A percentile compares a stretch with the other conserved stretches of the same genome.
Conservation (phyloP, 1,284 basidiomycete species). For the Sparassis latifolia region DNA sequence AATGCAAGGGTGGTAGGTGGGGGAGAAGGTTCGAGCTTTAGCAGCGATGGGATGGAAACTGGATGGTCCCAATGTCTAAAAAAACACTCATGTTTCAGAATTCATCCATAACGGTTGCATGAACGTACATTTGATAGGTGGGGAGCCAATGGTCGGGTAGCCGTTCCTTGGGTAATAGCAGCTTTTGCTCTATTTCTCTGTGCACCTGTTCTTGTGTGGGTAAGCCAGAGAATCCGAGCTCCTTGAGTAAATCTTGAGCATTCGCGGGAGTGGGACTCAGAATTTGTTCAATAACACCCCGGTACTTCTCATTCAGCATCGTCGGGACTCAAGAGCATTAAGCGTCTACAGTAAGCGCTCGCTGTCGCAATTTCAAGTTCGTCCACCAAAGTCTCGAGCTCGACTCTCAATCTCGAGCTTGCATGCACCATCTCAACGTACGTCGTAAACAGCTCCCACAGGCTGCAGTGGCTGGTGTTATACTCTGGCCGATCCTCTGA, state of each 20-base stretch:
- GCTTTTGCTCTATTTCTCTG: conserved; percentile 58
- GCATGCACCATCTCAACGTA: too few relatives aligned
- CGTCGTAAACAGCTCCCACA: too few relatives aligned
- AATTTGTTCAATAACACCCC: conserved; percentile 38
- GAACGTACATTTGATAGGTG: conserved; percentile 66
- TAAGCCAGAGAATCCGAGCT: conserved; percentile 47
- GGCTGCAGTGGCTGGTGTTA: too few relatives aligned
- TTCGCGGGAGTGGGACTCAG: conserved; percentile 36
- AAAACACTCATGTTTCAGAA: not conserved
- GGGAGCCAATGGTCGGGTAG: conserved; percentile 69
- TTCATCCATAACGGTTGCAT: not conserved
- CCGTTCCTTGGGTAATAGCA: conserved; percentile 57
- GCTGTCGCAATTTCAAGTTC: too few relatives aligned
- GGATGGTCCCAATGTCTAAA: conserved; percentile 66
- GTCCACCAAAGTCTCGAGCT: too few relatives aligned
- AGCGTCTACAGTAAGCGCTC: too few relatives aligned
- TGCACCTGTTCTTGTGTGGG: conserved; percentile 57
- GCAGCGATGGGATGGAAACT: conserved; percentile 53
- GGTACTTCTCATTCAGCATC: conserved; percentile 11
- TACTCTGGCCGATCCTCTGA: too few relatives aligned
- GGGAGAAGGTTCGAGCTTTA: conserved; percentile 61
- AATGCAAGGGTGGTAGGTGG: conserved; percentile 77
- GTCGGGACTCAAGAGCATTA: not conserved
- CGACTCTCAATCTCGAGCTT: too few relatives aligned
- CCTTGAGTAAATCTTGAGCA: conserved; percentile 37